Evolutionary conservation across 1,284 basidiomycete genomes (phyloP).

Genomic region (Ceratobasidium sp.): DNA sequence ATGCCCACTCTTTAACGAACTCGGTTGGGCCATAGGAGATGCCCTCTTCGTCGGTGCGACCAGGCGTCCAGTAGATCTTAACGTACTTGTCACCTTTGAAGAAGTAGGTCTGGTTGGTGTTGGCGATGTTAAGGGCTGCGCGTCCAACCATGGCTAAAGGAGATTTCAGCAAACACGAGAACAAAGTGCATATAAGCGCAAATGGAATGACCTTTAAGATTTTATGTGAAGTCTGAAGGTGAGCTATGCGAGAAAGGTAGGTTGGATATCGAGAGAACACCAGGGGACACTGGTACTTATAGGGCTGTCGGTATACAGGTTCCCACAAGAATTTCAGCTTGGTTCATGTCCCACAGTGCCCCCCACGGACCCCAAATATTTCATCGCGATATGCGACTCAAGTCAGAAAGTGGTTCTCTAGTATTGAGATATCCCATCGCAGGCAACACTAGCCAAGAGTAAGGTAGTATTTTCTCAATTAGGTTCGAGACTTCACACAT

Average conservation of each 20-base stretch:
- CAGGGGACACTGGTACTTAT: neutral
- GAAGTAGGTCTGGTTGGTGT: constrained; percentile 14
- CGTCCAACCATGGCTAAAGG: constrained; percentile 32
- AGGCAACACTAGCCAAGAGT: neutral
- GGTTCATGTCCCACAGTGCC: too few relatives aligned
- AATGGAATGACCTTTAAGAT: neutral
- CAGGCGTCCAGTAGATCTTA: constrained; percentile 30
- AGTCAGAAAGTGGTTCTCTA: too few relatives aligned
- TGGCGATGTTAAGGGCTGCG: constrained; percentile 25
- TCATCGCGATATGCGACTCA: neutral
- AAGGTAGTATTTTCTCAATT: neutral
- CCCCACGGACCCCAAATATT: neutral
- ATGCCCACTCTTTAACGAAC: constrained; percentile 25
- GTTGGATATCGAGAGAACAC: neutral
- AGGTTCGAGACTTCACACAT: neutral
- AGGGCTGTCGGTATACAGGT: too few relatives aligned
- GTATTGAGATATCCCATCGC: constrained; percentile 3
- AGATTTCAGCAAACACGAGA: neutral
- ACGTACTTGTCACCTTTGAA: constrained; percentile 44
- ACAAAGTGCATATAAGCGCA: neutral
- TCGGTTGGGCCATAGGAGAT: constrained; percentile 25
- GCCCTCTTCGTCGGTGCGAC: neutral
- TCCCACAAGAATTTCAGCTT: too few relatives aligned
- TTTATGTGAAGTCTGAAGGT: neutral
- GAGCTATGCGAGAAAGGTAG: neutral